These are phyloP conservation scores for Glycyrrhiza uralensis DNA, from an alignment of 306 rosid genomes.

Conservation along the genomic window DNA sequence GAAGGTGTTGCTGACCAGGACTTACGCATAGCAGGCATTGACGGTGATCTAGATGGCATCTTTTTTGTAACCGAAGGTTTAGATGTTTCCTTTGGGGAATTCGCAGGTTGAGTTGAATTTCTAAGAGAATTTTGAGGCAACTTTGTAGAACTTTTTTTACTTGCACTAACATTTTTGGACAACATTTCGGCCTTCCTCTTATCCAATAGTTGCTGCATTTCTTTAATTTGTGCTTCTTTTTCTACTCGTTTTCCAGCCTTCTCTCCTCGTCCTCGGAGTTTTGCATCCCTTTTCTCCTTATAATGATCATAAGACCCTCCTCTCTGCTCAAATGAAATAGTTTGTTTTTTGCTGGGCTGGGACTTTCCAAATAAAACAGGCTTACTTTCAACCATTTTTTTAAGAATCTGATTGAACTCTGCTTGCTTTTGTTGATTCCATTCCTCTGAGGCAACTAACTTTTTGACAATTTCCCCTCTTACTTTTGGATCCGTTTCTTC, in stretches of 20 bases:
- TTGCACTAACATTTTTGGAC: conserved; percentile 47
- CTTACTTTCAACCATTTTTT: conserved; percentile 74
- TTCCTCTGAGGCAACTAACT: conserved; percentile 56
- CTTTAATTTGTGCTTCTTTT: conserved; percentile 64
- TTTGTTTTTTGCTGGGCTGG: conserved; percentile 61
- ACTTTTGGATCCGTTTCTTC: conserved; percentile 35
- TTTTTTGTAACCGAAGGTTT: conserved; percentile 53
- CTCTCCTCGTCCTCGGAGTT: conserved; percentile 57
- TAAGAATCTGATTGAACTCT: conserved; percentile 79
- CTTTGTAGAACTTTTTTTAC: conserved; percentile 37
- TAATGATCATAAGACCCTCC: conserved; percentile 77
- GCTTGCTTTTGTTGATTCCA: conserved; percentile 82
- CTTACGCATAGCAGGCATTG: conserved; percentile 76
- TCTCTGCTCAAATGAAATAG: conserved; percentile 55
- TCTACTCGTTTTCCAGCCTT: conserved; percentile 55
- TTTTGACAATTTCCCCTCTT: conserved; percentile 41
- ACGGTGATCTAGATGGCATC: conserved; percentile 49
- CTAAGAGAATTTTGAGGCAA: conserved; percentile 55
- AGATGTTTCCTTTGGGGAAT: conserved; percentile 51
- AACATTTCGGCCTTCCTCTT: conserved; percentile 72
- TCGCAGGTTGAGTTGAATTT: conserved; percentile 50
- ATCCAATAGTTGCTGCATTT: conserved; percentile 62
- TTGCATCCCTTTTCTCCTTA: conserved; percentile 86
- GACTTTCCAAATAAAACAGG: conserved; percentile 50
- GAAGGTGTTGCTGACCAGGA: conserved; percentile 88